These are phyloP conservation scores for Pythium monospermum DNA, from an alignment of 352 stramenopile species.

Conservation along the genomic window DNA sequence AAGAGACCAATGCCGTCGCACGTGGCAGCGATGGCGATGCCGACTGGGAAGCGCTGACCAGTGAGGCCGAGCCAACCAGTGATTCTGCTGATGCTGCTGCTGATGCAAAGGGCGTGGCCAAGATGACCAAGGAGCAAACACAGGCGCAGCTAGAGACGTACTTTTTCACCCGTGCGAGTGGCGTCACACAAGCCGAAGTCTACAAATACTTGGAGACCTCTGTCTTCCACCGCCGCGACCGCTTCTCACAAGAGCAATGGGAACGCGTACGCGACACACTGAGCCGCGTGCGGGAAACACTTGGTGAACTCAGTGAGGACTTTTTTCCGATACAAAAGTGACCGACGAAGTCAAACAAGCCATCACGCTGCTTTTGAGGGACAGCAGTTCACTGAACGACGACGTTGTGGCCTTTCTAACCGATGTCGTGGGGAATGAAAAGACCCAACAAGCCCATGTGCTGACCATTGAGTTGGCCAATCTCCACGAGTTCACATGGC, in stretches of 20 bases:
- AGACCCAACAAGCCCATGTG: slow-evolving; percentile 38
- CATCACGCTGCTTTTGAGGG: slow-evolving; percentile 26
- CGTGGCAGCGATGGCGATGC: neutral
- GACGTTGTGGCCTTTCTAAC: slow-evolving; percentile 32
- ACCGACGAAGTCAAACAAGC: slow-evolving; percentile 21
- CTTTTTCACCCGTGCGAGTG: slow-evolving; percentile 29
- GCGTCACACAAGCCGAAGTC: slow-evolving; percentile 30
- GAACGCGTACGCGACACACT: slow-evolving; percentile 24
- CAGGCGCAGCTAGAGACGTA: slow-evolving; percentile 34
- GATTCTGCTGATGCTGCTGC: no score
- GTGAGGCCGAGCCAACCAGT: neutral
- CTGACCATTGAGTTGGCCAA: slow-evolving; percentile 48
- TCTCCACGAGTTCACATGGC: slow-evolving; percentile 34
- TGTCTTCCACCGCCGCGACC: slow-evolving; percentile 28
- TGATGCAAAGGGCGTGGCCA: slow-evolving; percentile 16
- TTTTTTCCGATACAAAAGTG: slow-evolving; percentile 23
- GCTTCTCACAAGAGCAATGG: slow-evolving; percentile 22
- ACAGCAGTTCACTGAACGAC: slow-evolving; percentile 27
- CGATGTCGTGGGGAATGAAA: slow-evolving; percentile 26
- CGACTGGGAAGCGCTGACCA: slow-evolving; percentile 4
- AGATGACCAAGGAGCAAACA: slow-evolving; percentile 33
- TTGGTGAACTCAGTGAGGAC: slow-evolving; percentile 23
- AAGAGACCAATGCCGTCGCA: slow-evolving; percentile 14
- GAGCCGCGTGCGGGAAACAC: slow-evolving; percentile 3
- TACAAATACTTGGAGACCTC: slow-evolving; percentile 28